Conservation (phyloP, 1,139 yeast species). For the Saccharomyces hybrid region DNA sequence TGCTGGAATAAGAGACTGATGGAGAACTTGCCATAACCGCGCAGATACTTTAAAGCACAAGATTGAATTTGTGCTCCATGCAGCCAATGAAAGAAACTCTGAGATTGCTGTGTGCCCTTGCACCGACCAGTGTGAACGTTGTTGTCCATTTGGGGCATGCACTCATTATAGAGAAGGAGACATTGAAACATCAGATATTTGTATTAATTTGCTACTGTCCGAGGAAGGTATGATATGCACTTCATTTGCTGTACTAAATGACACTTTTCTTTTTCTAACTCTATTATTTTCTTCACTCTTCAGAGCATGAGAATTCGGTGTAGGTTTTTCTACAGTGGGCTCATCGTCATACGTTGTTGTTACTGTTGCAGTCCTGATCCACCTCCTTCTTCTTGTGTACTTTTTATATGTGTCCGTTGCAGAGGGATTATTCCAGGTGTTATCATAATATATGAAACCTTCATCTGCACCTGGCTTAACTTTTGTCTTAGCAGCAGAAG, state of each 20-base stretch:
- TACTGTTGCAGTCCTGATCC: conserved; percentile 85
- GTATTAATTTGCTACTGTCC: conserved; percentile 1
- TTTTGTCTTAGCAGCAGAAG: conserved; percentile 58
- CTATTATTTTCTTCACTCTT: conserved; percentile 2
- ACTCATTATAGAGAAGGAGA: background rate
- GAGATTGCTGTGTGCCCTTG: background rate
- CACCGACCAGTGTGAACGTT: background rate
- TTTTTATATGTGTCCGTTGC: conserved; percentile 84
- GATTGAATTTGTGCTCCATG: background rate
- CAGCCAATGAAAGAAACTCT: background rate
- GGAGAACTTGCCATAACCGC: background rate
- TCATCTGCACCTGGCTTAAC: conserved; percentile 75
- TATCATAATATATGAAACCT: conserved; percentile 83
- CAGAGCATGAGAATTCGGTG: background rate
- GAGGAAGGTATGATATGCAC: conserved; percentile 23
- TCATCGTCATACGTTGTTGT: background rate
- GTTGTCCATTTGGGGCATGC: background rate
- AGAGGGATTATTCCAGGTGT: conserved; percentile 88
- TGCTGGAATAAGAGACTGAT: background rate
- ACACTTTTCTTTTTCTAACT: conserved; percentile 21
- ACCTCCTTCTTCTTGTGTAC: conserved; percentile 87
- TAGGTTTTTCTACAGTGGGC: background rate
- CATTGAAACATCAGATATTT: conserved; percentile 4
- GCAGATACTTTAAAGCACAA: background rate
- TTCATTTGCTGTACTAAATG: conserved; percentile 25